Evolutionary conservation across 1,284 basidiomycete species (phyloP).

Genomic region (Sporisorium scitamineum): DNA sequence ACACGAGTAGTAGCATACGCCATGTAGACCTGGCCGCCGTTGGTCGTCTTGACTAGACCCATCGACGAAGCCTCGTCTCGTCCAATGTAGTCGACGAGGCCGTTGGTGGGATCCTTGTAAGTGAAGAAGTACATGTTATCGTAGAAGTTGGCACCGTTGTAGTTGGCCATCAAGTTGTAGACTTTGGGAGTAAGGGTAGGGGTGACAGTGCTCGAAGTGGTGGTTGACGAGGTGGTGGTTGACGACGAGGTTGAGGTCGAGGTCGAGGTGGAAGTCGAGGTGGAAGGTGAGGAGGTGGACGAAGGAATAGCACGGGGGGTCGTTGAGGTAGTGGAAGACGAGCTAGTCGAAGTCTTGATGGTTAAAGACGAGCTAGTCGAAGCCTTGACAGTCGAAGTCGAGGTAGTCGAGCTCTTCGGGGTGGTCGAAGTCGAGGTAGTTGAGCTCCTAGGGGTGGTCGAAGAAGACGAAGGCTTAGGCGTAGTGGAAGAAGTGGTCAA

Average conservation of each 20-base stretch:
- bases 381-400: constrained; percentile 1
- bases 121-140: constrained; percentile 60
- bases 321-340: constrained; percentile 10
- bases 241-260: constrained; percentile 1
- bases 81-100: constrained; percentile 49
- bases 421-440: constrained; percentile 3
- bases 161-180: constrained; percentile 42
- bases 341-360: constrained; percentile 1
- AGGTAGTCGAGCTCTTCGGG: not conserved
- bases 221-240: constrained; percentile 12
- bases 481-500: constrained; percentile 2
- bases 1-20: constrained; percentile 52
- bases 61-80: constrained; percentile 25
- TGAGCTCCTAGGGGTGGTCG: not conserved
- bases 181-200: constrained; percentile 36
- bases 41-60: constrained; percentile 44
- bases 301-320: not conserved
- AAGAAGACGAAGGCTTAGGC: not conserved
- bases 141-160: constrained; percentile 53
- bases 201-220: constrained; percentile 19
- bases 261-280: constrained; percentile 1
- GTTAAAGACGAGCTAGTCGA: constrained; percentile 5
- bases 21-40: constrained; percentile 44
- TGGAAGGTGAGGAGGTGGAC: constrained; percentile 4
- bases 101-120: constrained; percentile 54